Evolutionary conservation across 2,329 filamentous ascomycete species (phyloP).

Genomic region (Aulographum hederae): DNA sequence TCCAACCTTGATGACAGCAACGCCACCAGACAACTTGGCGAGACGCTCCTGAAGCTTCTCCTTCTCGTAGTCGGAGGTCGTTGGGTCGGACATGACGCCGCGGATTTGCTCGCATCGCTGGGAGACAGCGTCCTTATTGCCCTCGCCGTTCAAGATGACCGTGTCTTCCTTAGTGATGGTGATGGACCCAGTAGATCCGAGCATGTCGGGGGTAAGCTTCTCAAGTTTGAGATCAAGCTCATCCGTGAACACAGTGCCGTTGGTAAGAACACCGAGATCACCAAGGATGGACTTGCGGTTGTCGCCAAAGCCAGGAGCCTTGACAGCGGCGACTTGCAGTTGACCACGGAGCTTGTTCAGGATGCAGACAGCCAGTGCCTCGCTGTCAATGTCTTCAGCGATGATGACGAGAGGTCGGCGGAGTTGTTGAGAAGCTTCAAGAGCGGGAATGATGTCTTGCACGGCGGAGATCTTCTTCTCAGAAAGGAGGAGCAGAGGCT

Average conservation of each 20-base stretch:
- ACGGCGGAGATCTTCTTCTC: conserved; percentile 99
- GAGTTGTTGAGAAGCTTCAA: conserved; percentile 89
- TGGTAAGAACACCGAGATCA: conserved; percentile 88
- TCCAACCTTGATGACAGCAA: conserved; percentile 98
- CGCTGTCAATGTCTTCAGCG: conserved; percentile 96
- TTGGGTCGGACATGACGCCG: conserved; percentile 83
- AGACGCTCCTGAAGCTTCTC: conserved; percentile 99
- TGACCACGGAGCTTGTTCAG: conserved; percentile 99
- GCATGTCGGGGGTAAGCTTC: conserved; percentile 90
- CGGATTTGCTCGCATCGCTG: conserved; percentile 99
- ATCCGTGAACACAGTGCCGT: conserved; percentile 92
- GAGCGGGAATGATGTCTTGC: conserved; percentile 94
- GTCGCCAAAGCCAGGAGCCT: conserved; percentile 97
- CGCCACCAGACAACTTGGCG: conserved; percentile 95
- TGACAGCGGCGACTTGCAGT: conserved; percentile 95
- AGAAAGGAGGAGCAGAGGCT: conserved; percentile 92
- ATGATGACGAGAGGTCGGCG: conserved; percentile 96
- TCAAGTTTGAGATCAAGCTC: conserved; percentile 99
- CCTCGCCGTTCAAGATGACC: conserved; percentile 93
- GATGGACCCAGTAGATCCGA: conserved; percentile 92
- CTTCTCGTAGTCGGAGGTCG: conserved; percentile 98
- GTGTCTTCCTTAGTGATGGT: conserved; percentile 99
- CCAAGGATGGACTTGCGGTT: conserved; percentile 99
- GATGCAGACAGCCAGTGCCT: conserved; percentile 96
- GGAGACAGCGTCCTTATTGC: conserved; percentile 78